Evolutionary conservation across 176 grass and related monocot genomes (phyloP), one percentile per base, ranked within the genome.

Genomic region (Oryza australiensis): DNA sequence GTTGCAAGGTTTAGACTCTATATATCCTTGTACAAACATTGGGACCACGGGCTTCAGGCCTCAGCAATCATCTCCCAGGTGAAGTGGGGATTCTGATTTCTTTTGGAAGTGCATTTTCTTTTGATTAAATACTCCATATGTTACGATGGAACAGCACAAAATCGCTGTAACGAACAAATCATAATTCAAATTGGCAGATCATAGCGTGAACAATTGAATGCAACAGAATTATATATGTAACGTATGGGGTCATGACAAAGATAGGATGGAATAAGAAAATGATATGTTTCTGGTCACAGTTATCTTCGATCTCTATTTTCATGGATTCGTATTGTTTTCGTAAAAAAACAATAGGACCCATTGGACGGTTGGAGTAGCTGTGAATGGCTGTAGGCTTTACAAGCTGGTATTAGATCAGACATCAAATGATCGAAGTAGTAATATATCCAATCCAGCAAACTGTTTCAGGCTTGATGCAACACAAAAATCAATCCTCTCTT

Each of bases 131-230:
- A 77, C 66, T 18, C 46, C 74, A 33, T 60, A 68, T 32, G 14
- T 12, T 68, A 22, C 71, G 62, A 55, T n/a, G n/a, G n/a, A n/a
- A n/a, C n/a, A n/a, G n/a, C n/a, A n/a, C n/a, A n/a, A n/a, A n/a
- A n/a, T n/a, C n/a, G n/a, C 28, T 27, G 7, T n/a, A 62, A 12
- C 76, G 63, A 57, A 69, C 57, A 88, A 59, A 35, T 35, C 24
- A 81, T 81, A 42, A 66, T 85, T 76, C 71, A 77, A 65, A 77
- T 66, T 72, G 41, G n/a, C 77, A 71, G 64, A 2, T 26, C 55
- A 65, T 80, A 57, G 5, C 20, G 6, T 24, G 67, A n/a, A 24
- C 12, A 43, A 55, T 59, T 72, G 72, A 76, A 57, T 62, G 51
- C 32, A n/a, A 57, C 76, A 63, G 14, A 40, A 22, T 14, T 3